Percentiles rank a stretch among this genome's conserved stretches.
phyloP scores from a whole-genome alignment of 306 rosid species.

The Alnus rubra region DNA sequence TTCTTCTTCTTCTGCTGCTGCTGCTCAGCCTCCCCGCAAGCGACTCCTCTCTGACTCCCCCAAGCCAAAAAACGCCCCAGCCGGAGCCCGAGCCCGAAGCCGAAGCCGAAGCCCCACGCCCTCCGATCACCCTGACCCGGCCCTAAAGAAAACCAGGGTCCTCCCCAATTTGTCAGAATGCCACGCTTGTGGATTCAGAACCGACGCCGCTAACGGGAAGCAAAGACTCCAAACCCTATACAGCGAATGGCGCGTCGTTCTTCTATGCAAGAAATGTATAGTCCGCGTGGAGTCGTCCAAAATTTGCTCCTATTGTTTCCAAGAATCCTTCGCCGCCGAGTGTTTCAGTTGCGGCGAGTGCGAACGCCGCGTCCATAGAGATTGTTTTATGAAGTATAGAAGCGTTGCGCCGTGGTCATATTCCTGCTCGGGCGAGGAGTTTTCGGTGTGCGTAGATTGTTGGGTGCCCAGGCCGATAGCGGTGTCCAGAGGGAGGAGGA shows the following conservation, averaged over 20 bases:
- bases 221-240: conserved; percentile 54
- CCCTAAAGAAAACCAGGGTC: conserved; percentile 64
- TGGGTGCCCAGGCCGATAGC: conserved; percentile 65
- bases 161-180: conserved; percentile 71
- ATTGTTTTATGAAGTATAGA: conserved; percentile 43
- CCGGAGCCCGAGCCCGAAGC: neutral
- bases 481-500: conserved; percentile 35
- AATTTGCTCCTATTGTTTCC: conserved; percentile 75
- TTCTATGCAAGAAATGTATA: conserved; percentile 67
- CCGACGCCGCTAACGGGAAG: conserved; percentile 56
- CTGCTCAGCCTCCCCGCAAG: neutral
- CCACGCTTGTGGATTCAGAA: conserved; percentile 62
- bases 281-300: conserved; percentile 49
- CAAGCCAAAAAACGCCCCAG: neutral
- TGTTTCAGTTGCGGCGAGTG: conserved; percentile 48
- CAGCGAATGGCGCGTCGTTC: conserved; percentile 87
- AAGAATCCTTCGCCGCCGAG: conserved; percentile 25
- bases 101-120: conserved; percentile 11
- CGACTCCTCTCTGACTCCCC: neutral
- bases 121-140: conserved; percentile 4
- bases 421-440: conserved; percentile 40
- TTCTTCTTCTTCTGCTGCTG: neutral
- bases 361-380: conserved; percentile 50
- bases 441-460: conserved; percentile 65
- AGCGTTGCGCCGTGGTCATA: conserved; percentile 50